A percentile compares a stretch with the other conserved stretches of the same genome.
Evolutionary conservation across 2,329 filamentous ascomycete genomes (phyloP).

Genomic region (Esteya vermicola): DNA sequence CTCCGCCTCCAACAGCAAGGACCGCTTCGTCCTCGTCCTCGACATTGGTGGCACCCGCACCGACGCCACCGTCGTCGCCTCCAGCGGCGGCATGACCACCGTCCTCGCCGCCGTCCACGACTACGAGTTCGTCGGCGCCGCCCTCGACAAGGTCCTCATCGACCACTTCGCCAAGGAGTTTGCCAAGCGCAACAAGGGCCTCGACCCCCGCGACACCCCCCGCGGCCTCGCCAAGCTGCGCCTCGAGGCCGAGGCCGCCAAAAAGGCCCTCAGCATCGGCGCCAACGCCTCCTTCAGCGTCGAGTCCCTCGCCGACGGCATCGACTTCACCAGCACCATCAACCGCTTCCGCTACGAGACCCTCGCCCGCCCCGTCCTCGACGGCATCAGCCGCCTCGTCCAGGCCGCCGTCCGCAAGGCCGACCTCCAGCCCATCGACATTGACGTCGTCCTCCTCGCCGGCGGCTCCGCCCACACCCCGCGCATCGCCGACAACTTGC

Average conservation of each 20-base stretch:
- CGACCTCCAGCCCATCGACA: conserved; percentile 76
- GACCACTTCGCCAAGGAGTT: conserved; percentile 99
- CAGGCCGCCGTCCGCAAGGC: conserved; percentile 84
- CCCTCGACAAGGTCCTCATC: conserved; percentile 80
- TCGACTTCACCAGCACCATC: conserved; percentile 83
- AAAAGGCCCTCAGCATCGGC: conserved; percentile 82
- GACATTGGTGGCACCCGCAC: conserved; percentile 88
- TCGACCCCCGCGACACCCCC: conserved; percentile 70
- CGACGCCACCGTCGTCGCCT: conserved; percentile 81
- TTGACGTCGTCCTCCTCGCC: conserved; percentile 87
- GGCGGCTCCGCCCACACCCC: conserved; percentile 90
- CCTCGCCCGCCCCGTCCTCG: conserved; percentile 72
- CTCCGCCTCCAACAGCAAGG: conserved; percentile 47
- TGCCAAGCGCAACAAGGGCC: conserved; percentile 79
- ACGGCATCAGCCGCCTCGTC: conserved; percentile 74
- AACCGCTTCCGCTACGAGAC: conserved; percentile 92
- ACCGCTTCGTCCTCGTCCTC: conserved; percentile 85
- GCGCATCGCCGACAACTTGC: conserved; percentile 72
- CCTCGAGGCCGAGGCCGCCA: conserved; percentile 78
- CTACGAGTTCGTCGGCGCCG: conserved; percentile 78
- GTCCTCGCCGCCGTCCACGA: conserved; percentile 88
- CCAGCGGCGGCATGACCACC: conserved; percentile 90
- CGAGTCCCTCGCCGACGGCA: conserved; percentile 75
- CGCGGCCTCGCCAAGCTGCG: conserved; percentile 83
- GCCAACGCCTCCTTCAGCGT: conserved; percentile 84